Conservation (phyloP, 163 green algal genomes). For the Scenedesmus sp. region DNA sequence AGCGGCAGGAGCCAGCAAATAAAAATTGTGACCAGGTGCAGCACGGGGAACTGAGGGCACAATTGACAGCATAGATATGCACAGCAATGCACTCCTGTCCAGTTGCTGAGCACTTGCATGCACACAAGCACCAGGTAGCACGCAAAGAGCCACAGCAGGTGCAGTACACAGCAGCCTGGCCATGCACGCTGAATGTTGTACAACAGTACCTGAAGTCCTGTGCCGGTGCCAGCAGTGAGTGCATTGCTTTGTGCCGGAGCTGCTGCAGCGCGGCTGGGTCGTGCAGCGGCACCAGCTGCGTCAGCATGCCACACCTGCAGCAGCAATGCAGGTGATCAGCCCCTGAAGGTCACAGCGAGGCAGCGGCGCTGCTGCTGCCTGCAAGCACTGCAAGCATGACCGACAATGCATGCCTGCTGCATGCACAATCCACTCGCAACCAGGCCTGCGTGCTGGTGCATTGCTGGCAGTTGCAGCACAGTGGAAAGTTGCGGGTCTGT, state of each 20-base stretch:
- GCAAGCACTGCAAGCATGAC: too few relatives aligned
- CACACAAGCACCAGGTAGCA: not conserved
- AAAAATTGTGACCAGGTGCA: too few relatives aligned
- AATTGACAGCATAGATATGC: not conserved
- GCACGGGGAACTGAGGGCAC: too few relatives aligned
- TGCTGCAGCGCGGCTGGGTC: not conserved
- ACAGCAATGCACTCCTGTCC: not conserved
- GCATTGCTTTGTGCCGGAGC: not conserved
- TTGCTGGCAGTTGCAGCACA: not conserved
- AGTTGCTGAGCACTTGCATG: not conserved
- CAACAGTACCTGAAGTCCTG: not conserved
- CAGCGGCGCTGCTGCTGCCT: not conserved
- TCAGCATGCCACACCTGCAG: constrained; percentile 30
- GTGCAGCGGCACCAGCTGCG: constrained; percentile 1
- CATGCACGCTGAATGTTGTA: not conserved
- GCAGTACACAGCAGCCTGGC: not conserved
- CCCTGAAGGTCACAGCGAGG: not conserved
- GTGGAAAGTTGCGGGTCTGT: not conserved
- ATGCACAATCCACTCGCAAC: not conserved
- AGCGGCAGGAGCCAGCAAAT: too few relatives aligned
- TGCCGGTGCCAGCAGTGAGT: constrained; percentile 6
- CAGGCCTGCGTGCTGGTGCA: not conserved
- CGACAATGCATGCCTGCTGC: not conserved
- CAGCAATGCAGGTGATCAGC: not conserved
- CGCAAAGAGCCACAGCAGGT: not conserved